Evolutionary conservation across 208 protist species (phyloP).

Genomic region (Entamoeba dispar): DNA sequence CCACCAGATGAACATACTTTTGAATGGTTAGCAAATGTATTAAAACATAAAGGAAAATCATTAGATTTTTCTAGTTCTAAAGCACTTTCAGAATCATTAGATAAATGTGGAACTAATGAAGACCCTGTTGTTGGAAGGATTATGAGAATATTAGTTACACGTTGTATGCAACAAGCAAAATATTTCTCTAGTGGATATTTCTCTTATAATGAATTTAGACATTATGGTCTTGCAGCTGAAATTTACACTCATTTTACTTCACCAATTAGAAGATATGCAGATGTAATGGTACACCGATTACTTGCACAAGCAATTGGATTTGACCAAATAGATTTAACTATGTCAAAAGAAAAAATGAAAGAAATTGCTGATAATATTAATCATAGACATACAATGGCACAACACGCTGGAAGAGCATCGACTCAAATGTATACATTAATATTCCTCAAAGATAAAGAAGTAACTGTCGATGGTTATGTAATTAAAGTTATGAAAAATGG

Average conservation of each 20-base stretch:
- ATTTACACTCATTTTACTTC: slow-evolving; percentile 79
- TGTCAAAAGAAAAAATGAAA: not conserved
- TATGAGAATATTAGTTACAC: slow-evolving; percentile 44
- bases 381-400: not conserved
- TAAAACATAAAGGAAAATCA: slow-evolving; percentile 6
- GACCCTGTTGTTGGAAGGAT: slow-evolving; percentile 35
- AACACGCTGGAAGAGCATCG: not conserved
- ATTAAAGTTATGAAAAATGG: not conserved
- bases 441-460: not conserved
- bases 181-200: slow-evolving; percentile 25
- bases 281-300: slow-evolving; percentile 66
- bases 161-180: slow-evolving; percentile 46
- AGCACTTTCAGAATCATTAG: slow-evolving; percentile 6
- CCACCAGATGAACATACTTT: slow-evolving; percentile 29
- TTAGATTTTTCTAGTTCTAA: slow-evolving; percentile 14
- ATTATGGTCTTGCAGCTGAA: slow-evolving; percentile 56
- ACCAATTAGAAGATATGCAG: slow-evolving; percentile 59
- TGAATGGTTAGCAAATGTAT: not conserved
- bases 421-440: not conserved
- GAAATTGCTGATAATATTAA: not conserved
- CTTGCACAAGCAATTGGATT: slow-evolving; percentile 26
- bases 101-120: slow-evolving; percentile 12
- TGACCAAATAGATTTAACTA: slow-evolving; percentile 1
- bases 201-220: slow-evolving; percentile 35
- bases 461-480: not conserved